Evolutionary conservation across 257 asterid genomes (phyloP).

Genomic region (Nicotiana tabacum): DNA sequence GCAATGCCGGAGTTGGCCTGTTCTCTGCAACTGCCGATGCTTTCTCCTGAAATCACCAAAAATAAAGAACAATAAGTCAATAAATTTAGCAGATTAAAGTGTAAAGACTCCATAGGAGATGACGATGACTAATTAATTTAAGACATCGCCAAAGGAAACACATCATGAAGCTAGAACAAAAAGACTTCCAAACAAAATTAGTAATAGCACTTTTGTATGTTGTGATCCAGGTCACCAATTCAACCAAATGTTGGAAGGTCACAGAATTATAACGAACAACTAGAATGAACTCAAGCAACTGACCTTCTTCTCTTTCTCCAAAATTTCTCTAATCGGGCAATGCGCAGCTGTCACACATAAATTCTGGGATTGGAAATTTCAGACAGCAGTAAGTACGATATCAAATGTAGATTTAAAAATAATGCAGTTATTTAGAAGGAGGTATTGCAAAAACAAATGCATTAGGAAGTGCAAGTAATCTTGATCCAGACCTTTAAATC

Average conservation of each 20-base stretch:
- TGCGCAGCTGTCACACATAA: slow-evolving; percentile 69
- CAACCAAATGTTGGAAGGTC: not conserved
- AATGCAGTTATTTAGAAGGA: not conserved
- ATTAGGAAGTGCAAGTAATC: slow-evolving; percentile 6
- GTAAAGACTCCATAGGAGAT: not conserved
- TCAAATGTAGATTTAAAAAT: not conserved
- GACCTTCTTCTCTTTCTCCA: slow-evolving; percentile 62
- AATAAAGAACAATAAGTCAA: not conserved
- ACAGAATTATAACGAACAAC: not conserved
- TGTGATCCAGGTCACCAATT: not conserved
- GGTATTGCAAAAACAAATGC: not conserved
- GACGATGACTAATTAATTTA: not conserved
- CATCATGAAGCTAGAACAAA: slow-evolving; percentile 2
- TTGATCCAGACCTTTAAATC: slow-evolving; percentile 72
- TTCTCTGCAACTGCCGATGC: slow-evolving; percentile 46
- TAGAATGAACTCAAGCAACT: slow-evolving; percentile 1
- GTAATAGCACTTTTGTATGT: not conserved
- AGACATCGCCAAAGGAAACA: not conserved
- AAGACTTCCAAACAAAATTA: not conserved
- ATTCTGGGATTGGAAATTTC: slow-evolving; percentile 33
- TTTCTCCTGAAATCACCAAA: slow-evolving; percentile 43
- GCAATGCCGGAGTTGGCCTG: slow-evolving; percentile 54
- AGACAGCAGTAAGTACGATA: slow-evolving; percentile 3
- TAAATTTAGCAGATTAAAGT: not conserved
- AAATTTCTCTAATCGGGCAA: slow-evolving; percentile 66